phyloP scores from a whole-genome alignment of 331 rosid species.

The Cydonia oblonga region DNA sequence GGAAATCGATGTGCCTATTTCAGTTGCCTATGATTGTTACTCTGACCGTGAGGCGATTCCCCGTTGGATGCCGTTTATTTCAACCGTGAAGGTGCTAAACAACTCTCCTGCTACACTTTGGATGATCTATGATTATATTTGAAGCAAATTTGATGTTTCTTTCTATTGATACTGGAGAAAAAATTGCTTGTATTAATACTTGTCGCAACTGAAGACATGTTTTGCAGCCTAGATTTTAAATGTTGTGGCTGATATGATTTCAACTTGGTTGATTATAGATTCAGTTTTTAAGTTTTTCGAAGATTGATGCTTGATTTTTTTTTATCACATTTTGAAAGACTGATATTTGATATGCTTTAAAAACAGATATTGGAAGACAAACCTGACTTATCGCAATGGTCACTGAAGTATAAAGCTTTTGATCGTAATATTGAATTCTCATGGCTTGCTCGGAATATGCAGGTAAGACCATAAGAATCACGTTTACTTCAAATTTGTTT shows the following conservation, averaged over 20 bases:
- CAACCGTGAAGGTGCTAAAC: slow-evolving; percentile 55
- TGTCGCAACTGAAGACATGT: not conserved
- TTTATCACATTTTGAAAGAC: not conserved
- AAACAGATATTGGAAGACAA: slow-evolving; percentile 67
- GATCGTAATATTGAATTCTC: slow-evolving; percentile 71
- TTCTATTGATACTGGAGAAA: not conserved
- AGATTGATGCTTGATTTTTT: too few species aligned
- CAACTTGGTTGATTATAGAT: not conserved
- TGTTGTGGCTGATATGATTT: not conserved
- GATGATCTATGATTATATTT: not conserved
- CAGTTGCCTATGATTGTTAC: slow-evolving; percentile 71
- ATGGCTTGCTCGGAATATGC: slow-evolving; percentile 97
- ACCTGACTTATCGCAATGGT: slow-evolving; percentile 82
- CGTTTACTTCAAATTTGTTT: not conserved
- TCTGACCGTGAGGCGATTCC: slow-evolving; percentile 88
- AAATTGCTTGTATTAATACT: not conserved
- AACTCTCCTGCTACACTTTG: not conserved
- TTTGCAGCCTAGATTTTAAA: not conserved
- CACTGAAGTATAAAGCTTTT: slow-evolving; percentile 76
- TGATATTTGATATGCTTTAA: not conserved
- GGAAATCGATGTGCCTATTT: slow-evolving; percentile 69
- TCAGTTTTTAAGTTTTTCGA: not conserved
- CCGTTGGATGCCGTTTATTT: slow-evolving; percentile 91
- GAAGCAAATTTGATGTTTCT: not conserved
- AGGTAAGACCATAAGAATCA: slow-evolving; percentile 33